Evolutionary conservation across 495 filamentous ascomycete genomes (phyloP), one percentile per base, ranked within the genome.

Genomic region (Sordaria brevicollis): DNA sequence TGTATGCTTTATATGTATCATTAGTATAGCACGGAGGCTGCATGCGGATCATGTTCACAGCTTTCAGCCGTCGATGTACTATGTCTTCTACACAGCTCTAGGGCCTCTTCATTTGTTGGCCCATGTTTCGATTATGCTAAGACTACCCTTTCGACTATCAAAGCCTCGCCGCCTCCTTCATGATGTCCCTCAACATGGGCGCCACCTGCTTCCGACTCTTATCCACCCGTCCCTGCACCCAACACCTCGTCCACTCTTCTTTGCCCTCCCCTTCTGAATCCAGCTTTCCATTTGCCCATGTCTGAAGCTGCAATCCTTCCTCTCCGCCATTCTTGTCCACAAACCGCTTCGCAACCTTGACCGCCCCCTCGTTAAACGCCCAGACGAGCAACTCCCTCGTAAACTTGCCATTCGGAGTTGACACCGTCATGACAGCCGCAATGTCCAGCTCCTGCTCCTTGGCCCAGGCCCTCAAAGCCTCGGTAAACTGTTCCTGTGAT

Each of bases 201-300:
- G 90, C 94, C 49, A 98, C 92, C 83, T 93, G 90, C 81, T 98
- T 98, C 73, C 94, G 83, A 79, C 93, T 97, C 70, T 88, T 83
- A 65, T 85, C 83, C 29, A 90, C 72, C 73, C 89, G 85, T 31
- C 77, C 79, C 83, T 97, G 94, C 72, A 81, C 78, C 91, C 92
- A 94, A 35, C 90, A 82, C 65, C 76, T 77, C 66, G 82, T 79
- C 80, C 84, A 83, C 29, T 76, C 76, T 5, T 71, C 74, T 13
- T 82, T 72, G 25, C 71, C 74, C 17, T 73, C 79, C 35, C 72
- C 74, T 4, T 82, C 81, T 34, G 71, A 71, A 82, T 88, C 86
- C 62, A 89, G 66, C 21, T 62, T 68, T 0, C 81, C 85, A 0
- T 71, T 75, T 0, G 73, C 72, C 88, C 89, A 90, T 7, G 77